phyloP scores from a whole-genome alignment of 2,329 filamentous ascomycete species.

The Fusarium temperatum region DNA sequence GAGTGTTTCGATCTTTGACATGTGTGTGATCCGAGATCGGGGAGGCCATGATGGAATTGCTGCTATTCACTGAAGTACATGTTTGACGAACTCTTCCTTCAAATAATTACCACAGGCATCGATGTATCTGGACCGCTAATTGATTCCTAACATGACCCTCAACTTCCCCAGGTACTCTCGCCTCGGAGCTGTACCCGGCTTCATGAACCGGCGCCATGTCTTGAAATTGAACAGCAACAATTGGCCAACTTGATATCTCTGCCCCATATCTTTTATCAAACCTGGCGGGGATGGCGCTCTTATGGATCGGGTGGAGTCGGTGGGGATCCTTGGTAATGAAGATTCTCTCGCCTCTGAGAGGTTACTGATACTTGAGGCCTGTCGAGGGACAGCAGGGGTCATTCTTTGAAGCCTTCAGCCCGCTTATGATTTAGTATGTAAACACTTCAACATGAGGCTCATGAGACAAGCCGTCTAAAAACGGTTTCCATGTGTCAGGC shows the following conservation, averaged over 20 bases:
- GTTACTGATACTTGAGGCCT: constrained; percentile 8
- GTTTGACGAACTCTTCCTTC: background rate
- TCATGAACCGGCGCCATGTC: constrained; percentile 15
- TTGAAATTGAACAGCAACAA: constrained; percentile 35
- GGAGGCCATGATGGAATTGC: background rate
- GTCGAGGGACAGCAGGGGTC: constrained; percentile 13
- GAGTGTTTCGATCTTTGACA: background rate
- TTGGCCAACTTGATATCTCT: constrained; percentile 23
- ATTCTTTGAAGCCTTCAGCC: background rate
- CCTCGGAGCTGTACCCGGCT: constrained; percentile 20
- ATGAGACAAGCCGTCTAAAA: constrained; percentile 1
- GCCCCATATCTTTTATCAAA: constrained; percentile 9
- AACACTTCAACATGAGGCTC: constrained; percentile 6
- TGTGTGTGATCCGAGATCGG: background rate
- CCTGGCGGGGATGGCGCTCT: constrained; percentile 26
- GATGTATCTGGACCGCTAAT: background rate
- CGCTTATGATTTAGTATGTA: background rate
- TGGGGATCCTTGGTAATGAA: constrained; percentile 38
- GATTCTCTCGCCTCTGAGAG: constrained; percentile 37
- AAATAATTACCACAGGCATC: background rate
- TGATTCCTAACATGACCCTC: constrained; percentile 16
- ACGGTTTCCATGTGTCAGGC: constrained; percentile 10
- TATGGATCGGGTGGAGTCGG: constrained; percentile 31
- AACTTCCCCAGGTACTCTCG: constrained; percentile 14
- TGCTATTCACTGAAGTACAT: background rate